phyloP scores from a whole-genome alignment of 1,284 basidiomycete species.

The Blastosporella zonata region DNA sequence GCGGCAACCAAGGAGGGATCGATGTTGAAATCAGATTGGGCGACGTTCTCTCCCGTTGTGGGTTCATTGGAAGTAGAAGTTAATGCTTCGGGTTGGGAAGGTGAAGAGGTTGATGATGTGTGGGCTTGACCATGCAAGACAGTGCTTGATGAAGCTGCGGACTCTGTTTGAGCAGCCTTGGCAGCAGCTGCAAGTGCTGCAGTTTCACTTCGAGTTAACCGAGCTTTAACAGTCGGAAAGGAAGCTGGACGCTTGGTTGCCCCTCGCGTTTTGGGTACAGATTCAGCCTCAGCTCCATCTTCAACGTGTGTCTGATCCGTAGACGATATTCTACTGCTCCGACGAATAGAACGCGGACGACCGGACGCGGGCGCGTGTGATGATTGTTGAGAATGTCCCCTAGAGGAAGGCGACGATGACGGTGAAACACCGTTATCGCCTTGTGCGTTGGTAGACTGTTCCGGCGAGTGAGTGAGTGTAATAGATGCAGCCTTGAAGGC shows the following conservation, averaged over 20 bases:
- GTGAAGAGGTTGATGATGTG: not conserved
- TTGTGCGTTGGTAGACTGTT: not conserved
- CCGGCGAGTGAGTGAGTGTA: no score
- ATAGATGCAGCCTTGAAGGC: not conserved
- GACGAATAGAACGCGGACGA: slow-evolving; percentile 12
- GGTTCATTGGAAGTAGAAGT: slow-evolving; percentile 16
- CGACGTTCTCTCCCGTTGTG: not conserved
- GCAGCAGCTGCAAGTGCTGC: slow-evolving; percentile 15
- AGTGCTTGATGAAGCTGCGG: not conserved
- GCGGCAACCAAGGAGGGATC: slow-evolving; percentile 14
- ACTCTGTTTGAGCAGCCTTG: slow-evolving; percentile 6
- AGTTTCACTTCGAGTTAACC: slow-evolving; percentile 20
- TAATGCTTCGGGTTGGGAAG: not conserved
- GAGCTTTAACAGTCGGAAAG: slow-evolving; percentile 8
- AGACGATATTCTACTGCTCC: slow-evolving; percentile 14
- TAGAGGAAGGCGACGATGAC: slow-evolving; percentile 14
- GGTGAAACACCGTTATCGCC: not conserved
- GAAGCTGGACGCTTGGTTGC: slow-evolving; percentile 14
- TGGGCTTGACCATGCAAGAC: not conserved
- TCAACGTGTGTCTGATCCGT: slow-evolving; percentile 1
- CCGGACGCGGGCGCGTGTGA: slow-evolving; percentile 2
- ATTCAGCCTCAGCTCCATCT: slow-evolving; percentile 8
- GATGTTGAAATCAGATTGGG: slow-evolving; percentile 14
- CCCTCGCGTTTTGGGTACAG: slow-evolving; percentile 13
- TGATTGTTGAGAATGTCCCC: slow-evolving; percentile 10